phyloP scores from a whole-genome alignment of 1,284 basidiomycete genomes.

The Trichosporon ovoides region DNA sequence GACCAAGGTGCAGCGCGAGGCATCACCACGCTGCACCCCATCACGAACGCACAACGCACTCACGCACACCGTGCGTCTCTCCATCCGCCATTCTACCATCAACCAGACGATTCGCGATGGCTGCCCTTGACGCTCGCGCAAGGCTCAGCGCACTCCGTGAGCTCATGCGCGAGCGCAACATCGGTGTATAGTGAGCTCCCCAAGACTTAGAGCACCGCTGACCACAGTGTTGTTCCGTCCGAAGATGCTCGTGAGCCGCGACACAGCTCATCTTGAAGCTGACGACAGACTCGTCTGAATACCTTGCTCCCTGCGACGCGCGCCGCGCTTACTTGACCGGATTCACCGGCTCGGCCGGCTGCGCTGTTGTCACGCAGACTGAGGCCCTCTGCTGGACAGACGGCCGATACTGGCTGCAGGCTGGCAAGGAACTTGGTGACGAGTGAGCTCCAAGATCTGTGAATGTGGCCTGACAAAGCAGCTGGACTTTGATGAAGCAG shows the following conservation, averaged over 20 bases:
- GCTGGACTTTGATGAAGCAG: conserved; percentile 91
- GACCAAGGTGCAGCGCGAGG: not conserved
- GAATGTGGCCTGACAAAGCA: conserved; percentile 53
- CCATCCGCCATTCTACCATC: conserved; percentile 14
- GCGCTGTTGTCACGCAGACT: conserved; percentile 68
- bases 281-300: conserved; percentile 76
- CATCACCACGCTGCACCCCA: not conserved
- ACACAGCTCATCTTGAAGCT: not conserved
- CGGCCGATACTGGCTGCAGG: conserved; percentile 90
- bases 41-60: not conserved
- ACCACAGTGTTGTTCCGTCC: conserved; percentile 63
- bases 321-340: conserved; percentile 82
- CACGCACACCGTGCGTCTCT: not conserved
- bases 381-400: conserved; percentile 66
- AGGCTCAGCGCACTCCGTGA: conserved; percentile 19
- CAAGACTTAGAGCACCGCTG: not conserved
- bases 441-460: conserved; percentile 57
- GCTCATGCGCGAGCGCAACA: conserved; percentile 24
- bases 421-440: conserved; percentile 78
- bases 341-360: conserved; percentile 89
- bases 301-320: conserved; percentile 75
- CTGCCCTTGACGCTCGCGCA: conserved; percentile 18
- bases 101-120: conserved; percentile 12
- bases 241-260: conserved; percentile 74
- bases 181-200: conserved; percentile 19